Base-by-base conservation (phyloP, 139 green algal genomes). In the Chlorella sp. region DNA sequence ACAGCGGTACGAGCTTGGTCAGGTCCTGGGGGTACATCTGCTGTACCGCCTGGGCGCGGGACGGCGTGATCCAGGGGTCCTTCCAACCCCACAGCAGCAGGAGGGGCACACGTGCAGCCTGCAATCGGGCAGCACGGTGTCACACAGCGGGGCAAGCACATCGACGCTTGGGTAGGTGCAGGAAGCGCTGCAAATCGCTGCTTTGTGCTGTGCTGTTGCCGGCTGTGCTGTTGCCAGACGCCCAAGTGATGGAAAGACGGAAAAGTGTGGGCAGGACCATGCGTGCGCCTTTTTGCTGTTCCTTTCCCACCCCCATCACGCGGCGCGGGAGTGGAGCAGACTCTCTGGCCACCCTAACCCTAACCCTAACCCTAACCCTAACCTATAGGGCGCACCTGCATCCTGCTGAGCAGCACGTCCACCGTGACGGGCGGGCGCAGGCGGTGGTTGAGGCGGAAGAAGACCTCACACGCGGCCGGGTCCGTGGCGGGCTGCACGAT, bases 361-460 rank as follows among this genome's bases (percentile, higher is more conserved):
- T n/a, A n/a, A n/a, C n/a, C n/a, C n/a, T n/a, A n/a, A n/a, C n/a
- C n/a, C n/a, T n/a, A n/a, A n/a, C n/a, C n/a, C n/a, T n/a, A n/a
- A n/a, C n/a, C n/a, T n/a, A n/a, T n/a, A n/a, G n/a, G 42, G 10
- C 55, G 22, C 24, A 55, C 55, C n/a, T 84, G 51, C 31, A 93
- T 49, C 27, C 70, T 62, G 49, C 62, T 62, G 31, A 92, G 67
- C 49, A 93, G 71, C 5, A 33, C 35, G 76, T 91, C 88, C 10
- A 94, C 74, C n/a, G 75, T 80, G 36, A 75, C 33, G 49, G 68
- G 31, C 10, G 76, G 75, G 6, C 69, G 64, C 23, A 61, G 79
- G 55, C 76, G 78, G 33, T 81, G 83, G 69, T 91, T 92, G 67
- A 95, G 78, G 22, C 84, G 73, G 82, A 88, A 93, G 74, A 95